Evolutionary conservation across 2,329 filamentous ascomycete genomes (phyloP).

Genomic region (Domatiomyces globalis): DNA sequence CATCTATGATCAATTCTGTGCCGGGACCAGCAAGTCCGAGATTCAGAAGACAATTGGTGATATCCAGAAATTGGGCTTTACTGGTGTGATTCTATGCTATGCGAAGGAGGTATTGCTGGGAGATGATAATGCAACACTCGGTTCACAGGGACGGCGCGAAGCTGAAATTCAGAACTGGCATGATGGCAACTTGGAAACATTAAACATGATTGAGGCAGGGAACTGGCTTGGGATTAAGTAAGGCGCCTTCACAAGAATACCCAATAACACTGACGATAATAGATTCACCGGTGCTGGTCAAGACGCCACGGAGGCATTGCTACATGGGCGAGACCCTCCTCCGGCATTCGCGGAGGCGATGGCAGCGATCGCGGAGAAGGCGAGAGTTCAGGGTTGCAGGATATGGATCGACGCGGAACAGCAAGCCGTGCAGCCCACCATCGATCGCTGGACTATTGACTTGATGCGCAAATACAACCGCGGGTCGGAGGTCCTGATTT

Average conservation of each 20-base stretch:
- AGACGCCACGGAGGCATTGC: constrained; percentile 28
- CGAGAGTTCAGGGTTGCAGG: constrained; percentile 29
- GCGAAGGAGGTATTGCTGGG: constrained; percentile 36
- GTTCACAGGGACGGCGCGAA: constrained; percentile 23
- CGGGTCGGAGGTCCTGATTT: constrained; percentile 28
- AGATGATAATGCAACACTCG: constrained; percentile 18
- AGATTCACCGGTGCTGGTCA: constrained; percentile 38
- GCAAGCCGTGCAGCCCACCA: constrained; percentile 36
- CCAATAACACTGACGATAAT: constrained; percentile 1
- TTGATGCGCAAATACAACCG: constrained; percentile 40
- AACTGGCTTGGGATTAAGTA: constrained; percentile 41
- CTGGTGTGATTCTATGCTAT: constrained; percentile 41
- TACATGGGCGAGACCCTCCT: constrained; percentile 27
- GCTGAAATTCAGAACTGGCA: constrained; percentile 34
- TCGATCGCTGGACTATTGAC: constrained; percentile 39
- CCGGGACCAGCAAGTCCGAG: constrained; percentile 36
- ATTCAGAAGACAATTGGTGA: constrained; percentile 32
- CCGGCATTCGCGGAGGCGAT: constrained; percentile 30
- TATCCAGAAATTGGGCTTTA: constrained; percentile 37
- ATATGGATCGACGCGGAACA: constrained; percentile 43
- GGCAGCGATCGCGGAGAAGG: constrained; percentile 30
- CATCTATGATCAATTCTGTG: constrained; percentile 45
- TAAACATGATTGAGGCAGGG: constrained; percentile 38
- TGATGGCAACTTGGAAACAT: constrained; percentile 38
- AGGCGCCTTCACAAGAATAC: constrained; percentile 6